Conservation (phyloP, 495 filamentous ascomycete species). For the Pseudomonodictys pantanalensis region DNA sequence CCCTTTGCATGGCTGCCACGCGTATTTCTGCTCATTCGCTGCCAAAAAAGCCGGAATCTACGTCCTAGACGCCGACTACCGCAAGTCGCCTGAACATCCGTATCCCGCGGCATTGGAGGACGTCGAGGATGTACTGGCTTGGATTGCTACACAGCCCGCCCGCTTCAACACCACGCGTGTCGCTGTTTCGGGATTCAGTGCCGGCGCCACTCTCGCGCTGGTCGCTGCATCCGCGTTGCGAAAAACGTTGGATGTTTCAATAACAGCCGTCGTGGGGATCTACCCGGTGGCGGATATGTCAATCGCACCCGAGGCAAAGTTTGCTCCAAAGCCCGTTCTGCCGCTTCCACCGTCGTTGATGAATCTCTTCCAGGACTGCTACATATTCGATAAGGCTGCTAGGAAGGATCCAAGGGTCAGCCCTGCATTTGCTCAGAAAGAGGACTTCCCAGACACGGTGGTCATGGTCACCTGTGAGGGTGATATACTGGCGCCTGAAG, state of each 20-base stretch:
- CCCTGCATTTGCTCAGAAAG: slow-evolving; percentile 43
- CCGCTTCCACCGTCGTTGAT: neutral
- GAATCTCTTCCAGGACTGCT: slow-evolving; percentile 7
- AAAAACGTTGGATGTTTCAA: neutral
- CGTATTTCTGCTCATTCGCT: slow-evolving; percentile 35
- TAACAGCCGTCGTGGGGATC: neutral
- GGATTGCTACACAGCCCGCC: slow-evolving; percentile 41
- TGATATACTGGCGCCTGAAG: slow-evolving; percentile 47
- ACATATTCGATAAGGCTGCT: neutral
- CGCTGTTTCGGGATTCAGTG: slow-evolving; percentile 77
- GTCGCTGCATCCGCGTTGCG: neutral
- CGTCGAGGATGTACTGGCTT: slow-evolving; percentile 43
- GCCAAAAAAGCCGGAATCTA: slow-evolving; percentile 34
- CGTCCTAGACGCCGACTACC: slow-evolving; percentile 42
- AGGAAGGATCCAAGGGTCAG: slow-evolving; percentile 48
- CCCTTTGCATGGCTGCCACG: slow-evolving; percentile 38
- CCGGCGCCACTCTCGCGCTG: slow-evolving; percentile 78
- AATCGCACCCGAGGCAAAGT: neutral
- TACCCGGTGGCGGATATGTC: slow-evolving; percentile 5
- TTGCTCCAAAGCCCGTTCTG: neutral
- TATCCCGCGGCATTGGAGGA: slow-evolving; percentile 45
- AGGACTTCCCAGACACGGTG: slow-evolving; percentile 44
- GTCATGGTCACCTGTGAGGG: slow-evolving; percentile 48
- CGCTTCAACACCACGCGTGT: slow-evolving; percentile 44
- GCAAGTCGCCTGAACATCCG: slow-evolving; percentile 40